Evolutionary conservation across 495 filamentous ascomycete species (phyloP).

Genomic region (Podospora pseudocomata): DNA sequence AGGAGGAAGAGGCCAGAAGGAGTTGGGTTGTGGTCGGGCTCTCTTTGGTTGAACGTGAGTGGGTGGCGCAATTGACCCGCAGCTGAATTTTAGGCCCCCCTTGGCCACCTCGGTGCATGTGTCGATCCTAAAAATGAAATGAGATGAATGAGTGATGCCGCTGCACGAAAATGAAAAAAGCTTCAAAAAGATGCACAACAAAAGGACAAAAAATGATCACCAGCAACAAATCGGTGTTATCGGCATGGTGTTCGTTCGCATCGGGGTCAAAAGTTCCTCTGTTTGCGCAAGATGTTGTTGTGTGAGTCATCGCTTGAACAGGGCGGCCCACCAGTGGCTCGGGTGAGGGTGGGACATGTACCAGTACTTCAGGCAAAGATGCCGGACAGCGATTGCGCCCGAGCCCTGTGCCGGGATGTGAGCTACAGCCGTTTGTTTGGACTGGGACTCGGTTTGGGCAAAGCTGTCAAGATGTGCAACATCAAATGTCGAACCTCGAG

Average conservation of each 20-base stretch:
- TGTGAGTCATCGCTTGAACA: background rate
- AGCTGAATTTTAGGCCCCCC: background rate
- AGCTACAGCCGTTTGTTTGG: background rate
- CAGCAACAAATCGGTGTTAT: background rate
- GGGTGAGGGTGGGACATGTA: background rate
- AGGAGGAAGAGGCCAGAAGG: background rate
- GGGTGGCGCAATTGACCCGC: background rate
- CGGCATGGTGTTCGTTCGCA: background rate
- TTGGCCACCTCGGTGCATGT: background rate
- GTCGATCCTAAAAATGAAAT: background rate
- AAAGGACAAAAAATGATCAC: background rate
- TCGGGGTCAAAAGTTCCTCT: background rate
- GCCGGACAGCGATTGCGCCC: background rate
- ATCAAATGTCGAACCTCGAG: background rate
- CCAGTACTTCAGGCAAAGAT: background rate
- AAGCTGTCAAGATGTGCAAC: background rate
- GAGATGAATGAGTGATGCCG: background rate
- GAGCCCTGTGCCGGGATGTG: background rate
- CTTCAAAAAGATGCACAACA: background rate
- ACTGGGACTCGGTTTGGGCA: background rate
- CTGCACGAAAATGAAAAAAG: background rate
- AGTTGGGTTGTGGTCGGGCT: background rate
- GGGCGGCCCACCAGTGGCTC: background rate
- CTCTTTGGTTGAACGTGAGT: background rate
- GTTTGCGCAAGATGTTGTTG: background rate